These are phyloP conservation scores for Venturia aucupariae DNA, from an alignment of 2,329 filamentous ascomycete genomes.

Conservation along the genomic window DNA sequence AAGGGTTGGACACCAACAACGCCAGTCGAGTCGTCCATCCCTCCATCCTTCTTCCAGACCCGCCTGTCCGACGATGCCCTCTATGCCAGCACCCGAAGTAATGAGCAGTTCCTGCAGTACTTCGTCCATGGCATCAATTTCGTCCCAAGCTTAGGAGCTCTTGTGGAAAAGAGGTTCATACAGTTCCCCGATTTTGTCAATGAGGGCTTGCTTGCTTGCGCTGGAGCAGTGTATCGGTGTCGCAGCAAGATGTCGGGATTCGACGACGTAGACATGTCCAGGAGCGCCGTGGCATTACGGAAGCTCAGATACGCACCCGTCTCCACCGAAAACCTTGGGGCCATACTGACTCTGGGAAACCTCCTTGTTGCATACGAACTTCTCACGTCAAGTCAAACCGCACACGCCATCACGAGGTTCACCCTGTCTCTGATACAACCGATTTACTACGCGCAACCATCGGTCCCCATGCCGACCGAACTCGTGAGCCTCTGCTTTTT, in stretches of 20 bases:
- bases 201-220: constrained; percentile 1
- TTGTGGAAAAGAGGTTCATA: neutral
- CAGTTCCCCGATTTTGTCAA: neutral
- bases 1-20: neutral
- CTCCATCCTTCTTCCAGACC: neutral
- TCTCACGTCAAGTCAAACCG: constrained; percentile 1
- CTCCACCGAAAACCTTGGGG: neutral
- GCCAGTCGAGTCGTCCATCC: neutral
- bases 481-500: constrained; percentile 21
- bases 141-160: neutral
- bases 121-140: constrained; percentile 6
- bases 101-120: neutral
- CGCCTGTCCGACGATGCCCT: constrained; percentile 6
- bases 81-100: neutral
- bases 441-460: neutral
- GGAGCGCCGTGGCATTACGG: constrained; percentile 4
- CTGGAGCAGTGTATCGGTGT: constrained; percentile 1
- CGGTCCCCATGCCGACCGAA: neutral
- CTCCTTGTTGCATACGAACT: constrained; percentile 1
- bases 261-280: constrained; percentile 2
- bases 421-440: constrained; percentile 2
- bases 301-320: constrained; percentile 6
- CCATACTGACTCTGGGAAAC: neutral
- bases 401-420: constrained; percentile 9
- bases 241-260: neutral